A percentile compares a stretch with the other conserved stretches of the same genome.
phyloP scores from a whole-genome alignment of 495 filamentous ascomycete genomes.

The Hyaloscypha variabilis region DNA sequence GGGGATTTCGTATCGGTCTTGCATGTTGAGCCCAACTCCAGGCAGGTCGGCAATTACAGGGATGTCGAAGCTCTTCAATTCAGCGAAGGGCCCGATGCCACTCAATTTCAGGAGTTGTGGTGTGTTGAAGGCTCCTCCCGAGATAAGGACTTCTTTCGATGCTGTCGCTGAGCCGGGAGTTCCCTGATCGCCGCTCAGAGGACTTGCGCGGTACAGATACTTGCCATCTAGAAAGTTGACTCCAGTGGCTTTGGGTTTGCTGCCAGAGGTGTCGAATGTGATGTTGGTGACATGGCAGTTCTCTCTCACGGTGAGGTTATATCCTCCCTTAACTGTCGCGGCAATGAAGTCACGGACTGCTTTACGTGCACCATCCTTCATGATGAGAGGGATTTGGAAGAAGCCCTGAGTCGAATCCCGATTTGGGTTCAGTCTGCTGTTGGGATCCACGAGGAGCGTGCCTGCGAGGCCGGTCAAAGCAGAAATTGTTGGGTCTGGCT shows the following conservation, averaged over 20 bases:
- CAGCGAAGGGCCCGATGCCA: slow-evolving; percentile 56
- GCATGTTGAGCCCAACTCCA: slow-evolving; percentile 65
- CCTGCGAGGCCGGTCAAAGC: neutral
- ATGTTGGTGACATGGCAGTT: slow-evolving; percentile 65
- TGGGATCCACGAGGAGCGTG: slow-evolving; percentile 3
- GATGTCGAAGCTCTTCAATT: slow-evolving; percentile 53
- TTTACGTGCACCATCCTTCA: neutral
- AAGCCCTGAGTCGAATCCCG: neutral
- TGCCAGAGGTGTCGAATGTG: slow-evolving; percentile 47
- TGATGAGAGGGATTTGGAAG: neutral
- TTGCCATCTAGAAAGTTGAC: slow-evolving; percentile 64
- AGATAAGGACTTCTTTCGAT: slow-evolving; percentile 62
- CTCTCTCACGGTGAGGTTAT: slow-evolving; percentile 57
- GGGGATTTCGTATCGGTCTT: slow-evolving; percentile 62
- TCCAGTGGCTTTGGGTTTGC: slow-evolving; percentile 55
- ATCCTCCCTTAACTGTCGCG: slow-evolving; percentile 53
- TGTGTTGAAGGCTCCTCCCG: slow-evolving; percentile 62
- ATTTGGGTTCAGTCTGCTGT: neutral
- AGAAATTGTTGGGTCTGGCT: neutral
- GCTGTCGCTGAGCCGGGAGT: slow-evolving; percentile 46
- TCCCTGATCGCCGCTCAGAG: slow-evolving; percentile 31
- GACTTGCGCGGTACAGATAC: slow-evolving; percentile 62
- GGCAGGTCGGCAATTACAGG: slow-evolving; percentile 55
- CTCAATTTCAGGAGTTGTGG: slow-evolving; percentile 66
- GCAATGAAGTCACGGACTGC: slow-evolving; percentile 53